Percentiles rank a stretch among this genome's conserved stretches.
These are phyloP conservation scores for Ramichloridium luteum DNA, from an alignment of 2,329 filamentous ascomycete genomes.

Conservation along the genomic window DNA sequence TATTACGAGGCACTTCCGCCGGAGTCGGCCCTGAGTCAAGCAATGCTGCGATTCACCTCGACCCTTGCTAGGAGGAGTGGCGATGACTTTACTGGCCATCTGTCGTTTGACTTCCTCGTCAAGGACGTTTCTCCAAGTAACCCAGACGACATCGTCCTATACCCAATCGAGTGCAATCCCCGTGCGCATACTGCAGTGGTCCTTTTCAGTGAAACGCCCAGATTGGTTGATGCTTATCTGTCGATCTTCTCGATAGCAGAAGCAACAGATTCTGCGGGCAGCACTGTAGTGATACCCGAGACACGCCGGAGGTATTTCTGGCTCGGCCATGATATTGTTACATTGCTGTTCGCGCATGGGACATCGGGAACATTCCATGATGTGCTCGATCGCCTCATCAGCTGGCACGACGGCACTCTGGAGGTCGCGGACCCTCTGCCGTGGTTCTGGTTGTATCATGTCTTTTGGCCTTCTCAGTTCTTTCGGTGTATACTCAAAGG, in stretches of 20 bases:
- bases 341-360: constrained; percentile 28
- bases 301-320: constrained; percentile 42
- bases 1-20: constrained; percentile 50
- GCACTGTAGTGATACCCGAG: constrained; percentile 11
- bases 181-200: constrained; percentile 55
- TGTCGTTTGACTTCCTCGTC: constrained; percentile 61
- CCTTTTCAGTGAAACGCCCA: constrained; percentile 40
- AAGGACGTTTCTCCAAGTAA: constrained; percentile 25
- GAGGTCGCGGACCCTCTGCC: constrained; percentile 39
- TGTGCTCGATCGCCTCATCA: constrained; percentile 27
- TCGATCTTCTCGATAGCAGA: constrained; percentile 28
- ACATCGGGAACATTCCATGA: background rate
- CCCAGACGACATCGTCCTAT: constrained; percentile 31
- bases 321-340: constrained; percentile 54
- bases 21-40: constrained; percentile 41
- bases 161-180: constrained; percentile 61
- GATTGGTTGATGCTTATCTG: constrained; percentile 42
- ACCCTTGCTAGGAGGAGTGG: constrained; percentile 42
- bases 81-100: constrained; percentile 50
- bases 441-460: constrained; percentile 40
- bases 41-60: constrained; percentile 55
- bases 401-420: constrained; percentile 41
- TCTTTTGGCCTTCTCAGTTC: constrained; percentile 44
- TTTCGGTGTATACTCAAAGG: constrained; percentile 32
- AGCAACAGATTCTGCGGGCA: constrained; percentile 13